Evolutionary conservation across 352 stramenopile species (phyloP).

Genomic region (Pythium dissimile): DNA sequence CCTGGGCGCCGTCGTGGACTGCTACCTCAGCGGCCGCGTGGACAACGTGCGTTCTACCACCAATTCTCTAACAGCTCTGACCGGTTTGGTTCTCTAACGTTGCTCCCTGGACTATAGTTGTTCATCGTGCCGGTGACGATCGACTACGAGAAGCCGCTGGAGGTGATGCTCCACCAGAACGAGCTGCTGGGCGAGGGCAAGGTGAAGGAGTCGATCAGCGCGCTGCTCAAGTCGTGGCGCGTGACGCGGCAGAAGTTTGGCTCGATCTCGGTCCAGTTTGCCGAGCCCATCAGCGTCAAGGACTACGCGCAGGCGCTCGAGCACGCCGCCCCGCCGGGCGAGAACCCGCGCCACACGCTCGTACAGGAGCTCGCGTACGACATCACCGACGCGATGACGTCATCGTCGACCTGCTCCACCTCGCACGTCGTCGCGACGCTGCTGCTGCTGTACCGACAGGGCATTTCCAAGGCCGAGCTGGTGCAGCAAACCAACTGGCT

Average conservation of each 20-base stretch:
- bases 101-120: too few relatives aligned
- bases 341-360: slow-evolving; percentile 22
- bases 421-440: slow-evolving; percentile 74
- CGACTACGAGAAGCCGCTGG: slow-evolving; percentile 83
- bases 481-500: slow-evolving; percentile 76
- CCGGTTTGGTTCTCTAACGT: not conserved
- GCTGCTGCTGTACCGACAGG: slow-evolving; percentile 74
- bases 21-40: slow-evolving; percentile 60
- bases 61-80: not conserved
- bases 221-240: slow-evolving; percentile 64
- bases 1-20: slow-evolving; percentile 67
- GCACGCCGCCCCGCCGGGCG: too few relatives aligned
- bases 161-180: slow-evolving; percentile 79
- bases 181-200: slow-evolving; percentile 78
- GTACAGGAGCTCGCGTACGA: slow-evolving; percentile 68
- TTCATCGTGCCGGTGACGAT: slow-evolving; percentile 83
- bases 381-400: slow-evolving; percentile 71
- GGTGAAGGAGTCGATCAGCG: slow-evolving; percentile 70
- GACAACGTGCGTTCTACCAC: slow-evolving; percentile 53
- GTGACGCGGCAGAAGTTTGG: slow-evolving; percentile 79
- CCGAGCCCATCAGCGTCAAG: slow-evolving; percentile 60
- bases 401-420: slow-evolving; percentile 62
- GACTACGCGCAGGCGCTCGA: slow-evolving; percentile 26
- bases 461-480: slow-evolving; percentile 67
- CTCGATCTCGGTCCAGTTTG: slow-evolving; percentile 78